Evolutionary conservation across 2,329 filamentous ascomycete genomes (phyloP).

Genomic region (Aureobasidium mangrovei): DNA sequence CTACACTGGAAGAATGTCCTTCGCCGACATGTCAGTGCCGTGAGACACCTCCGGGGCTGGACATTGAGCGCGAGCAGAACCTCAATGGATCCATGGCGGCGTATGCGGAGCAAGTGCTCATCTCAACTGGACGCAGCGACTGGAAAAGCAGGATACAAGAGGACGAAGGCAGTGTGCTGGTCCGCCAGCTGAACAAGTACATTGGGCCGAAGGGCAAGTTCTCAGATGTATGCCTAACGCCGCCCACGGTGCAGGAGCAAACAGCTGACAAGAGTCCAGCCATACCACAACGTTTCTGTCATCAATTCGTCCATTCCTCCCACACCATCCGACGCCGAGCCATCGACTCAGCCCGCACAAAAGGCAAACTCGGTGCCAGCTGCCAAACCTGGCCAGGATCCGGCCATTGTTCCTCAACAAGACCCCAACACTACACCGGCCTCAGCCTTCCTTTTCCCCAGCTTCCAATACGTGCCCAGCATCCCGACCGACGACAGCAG

Average conservation of each 20-base stretch:
- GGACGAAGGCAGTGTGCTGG: constrained; percentile 53
- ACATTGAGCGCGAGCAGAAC: constrained; percentile 62
- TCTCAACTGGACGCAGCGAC: constrained; percentile 71
- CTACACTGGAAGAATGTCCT: constrained; percentile 54
- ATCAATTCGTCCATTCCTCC: constrained; percentile 68
- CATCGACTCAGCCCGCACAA: constrained; percentile 4
- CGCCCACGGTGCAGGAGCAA: background rate
- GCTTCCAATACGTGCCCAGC: constrained; percentile 69
- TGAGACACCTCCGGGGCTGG: constrained; percentile 54
- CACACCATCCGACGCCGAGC: constrained; percentile 26
- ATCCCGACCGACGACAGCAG: constrained; percentile 56
- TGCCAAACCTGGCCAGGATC: constrained; percentile 21
- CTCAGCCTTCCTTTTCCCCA: constrained; percentile 70
- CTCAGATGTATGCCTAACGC: constrained; percentile 35
- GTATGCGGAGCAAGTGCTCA: constrained; percentile 73
- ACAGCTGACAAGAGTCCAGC: constrained; percentile 42
- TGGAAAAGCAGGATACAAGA: constrained; percentile 83
- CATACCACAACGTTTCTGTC: constrained; percentile 71
- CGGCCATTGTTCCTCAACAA: constrained; percentile 24
- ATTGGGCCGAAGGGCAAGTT: constrained; percentile 35
- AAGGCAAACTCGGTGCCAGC: constrained; percentile 14
- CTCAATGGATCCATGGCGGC: constrained; percentile 68
- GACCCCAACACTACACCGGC: constrained; percentile 39
- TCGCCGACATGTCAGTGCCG: constrained; percentile 68
- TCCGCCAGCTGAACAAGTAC: constrained; percentile 58